phyloP scores from a whole-genome alignment of 148 eudicot species.

The Chenopodium berlandieri region DNA sequence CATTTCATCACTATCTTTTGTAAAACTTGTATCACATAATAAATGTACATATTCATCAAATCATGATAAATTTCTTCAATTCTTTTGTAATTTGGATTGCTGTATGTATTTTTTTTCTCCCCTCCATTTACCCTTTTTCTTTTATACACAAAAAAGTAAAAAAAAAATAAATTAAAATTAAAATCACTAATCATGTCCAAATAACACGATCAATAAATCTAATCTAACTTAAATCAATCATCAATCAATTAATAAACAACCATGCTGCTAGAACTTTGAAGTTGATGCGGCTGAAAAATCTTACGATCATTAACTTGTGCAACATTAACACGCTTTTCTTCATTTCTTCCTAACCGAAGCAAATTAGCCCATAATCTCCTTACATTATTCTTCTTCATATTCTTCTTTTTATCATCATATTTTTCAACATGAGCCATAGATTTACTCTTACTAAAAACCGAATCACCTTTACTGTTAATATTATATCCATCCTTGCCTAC shows the following conservation, averaged over 20 bases:
- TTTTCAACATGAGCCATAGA: slow-evolving; percentile 37
- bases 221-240: background rate
- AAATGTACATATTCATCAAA: background rate
- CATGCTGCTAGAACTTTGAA: slow-evolving; percentile 19
- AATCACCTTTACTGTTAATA: background rate
- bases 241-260: slow-evolving; percentile 18
- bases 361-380: slow-evolving; percentile 57
- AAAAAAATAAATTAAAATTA: background rate
- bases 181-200: background rate
- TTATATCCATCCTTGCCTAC: too few species aligned
- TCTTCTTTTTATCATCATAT: slow-evolving; percentile 13
- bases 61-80: background rate
- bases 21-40: background rate
- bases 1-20: too few species aligned
- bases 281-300: slow-evolving; percentile 16
- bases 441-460: slow-evolving; percentile 43
- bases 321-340: slow-evolving; percentile 12
- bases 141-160: background rate
- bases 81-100: background rate
- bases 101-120: background rate
- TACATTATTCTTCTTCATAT: slow-evolving; percentile 34
- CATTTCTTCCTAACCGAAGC: slow-evolving; percentile 36
- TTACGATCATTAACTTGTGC: slow-evolving; percentile 1
- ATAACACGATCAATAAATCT: background rate
- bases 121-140: background rate